Percentiles rank a stretch among this genome's conserved stretches.
These are phyloP conservation scores for Russula sp. DNA, from an alignment of 768 basidiomycete genomes.

Conservation along the genomic window DNA sequence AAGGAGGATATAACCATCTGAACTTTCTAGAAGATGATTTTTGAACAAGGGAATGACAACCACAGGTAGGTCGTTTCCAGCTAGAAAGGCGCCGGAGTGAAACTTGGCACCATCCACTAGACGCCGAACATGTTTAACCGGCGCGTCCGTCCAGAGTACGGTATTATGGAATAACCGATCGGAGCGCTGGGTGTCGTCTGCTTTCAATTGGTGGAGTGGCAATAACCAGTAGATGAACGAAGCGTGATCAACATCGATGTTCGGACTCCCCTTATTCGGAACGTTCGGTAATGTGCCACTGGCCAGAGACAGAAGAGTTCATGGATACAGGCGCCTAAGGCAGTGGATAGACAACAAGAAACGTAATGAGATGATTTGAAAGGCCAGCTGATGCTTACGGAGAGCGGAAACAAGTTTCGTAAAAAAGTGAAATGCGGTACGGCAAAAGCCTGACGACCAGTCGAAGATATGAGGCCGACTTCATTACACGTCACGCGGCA, in stretches of 20 bases:
- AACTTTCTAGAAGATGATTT: constrained; percentile 29
- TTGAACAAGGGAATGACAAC: constrained; percentile 24
- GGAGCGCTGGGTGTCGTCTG: constrained; percentile 39
- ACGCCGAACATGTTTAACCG: constrained; percentile 38
- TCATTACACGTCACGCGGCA: constrained; percentile 1
- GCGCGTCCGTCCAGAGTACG: constrained; percentile 52
- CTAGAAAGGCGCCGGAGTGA: constrained; percentile 53
- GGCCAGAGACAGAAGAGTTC: neutral
- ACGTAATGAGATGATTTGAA: neutral
- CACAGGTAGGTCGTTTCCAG: constrained; percentile 33
- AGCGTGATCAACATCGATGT: constrained; percentile 9
- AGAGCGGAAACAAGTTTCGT: constrained; percentile 2
- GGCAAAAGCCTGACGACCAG: constrained; percentile 10
- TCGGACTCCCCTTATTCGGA: neutral
- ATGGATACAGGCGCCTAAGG: constrained; percentile 1
- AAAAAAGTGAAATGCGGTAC: neutral
- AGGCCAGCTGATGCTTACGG: neutral
- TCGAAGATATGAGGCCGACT: neutral
- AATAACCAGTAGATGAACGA: constrained; percentile 4
- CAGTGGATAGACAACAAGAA: neutral
- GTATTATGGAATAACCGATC: constrained; percentile 35
- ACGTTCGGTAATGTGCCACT: constrained; percentile 5
- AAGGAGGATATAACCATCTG: neutral
- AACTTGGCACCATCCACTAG: constrained; percentile 46
- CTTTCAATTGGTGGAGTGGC: constrained; percentile 33